Conservation (phyloP, 225 moss, liverwort and hornwort species). For the Asterella californica region DNA sequence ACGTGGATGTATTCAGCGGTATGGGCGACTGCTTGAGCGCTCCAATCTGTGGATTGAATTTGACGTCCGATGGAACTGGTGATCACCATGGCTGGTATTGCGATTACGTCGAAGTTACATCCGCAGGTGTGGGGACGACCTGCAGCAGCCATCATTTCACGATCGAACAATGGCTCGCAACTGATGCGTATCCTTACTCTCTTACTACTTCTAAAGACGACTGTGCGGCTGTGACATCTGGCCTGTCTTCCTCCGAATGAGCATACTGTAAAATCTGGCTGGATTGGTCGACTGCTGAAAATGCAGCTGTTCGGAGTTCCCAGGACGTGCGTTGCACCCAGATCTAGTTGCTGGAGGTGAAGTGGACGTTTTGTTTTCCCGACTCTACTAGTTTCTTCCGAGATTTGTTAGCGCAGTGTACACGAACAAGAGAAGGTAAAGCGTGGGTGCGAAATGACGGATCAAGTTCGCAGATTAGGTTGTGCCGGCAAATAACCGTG, state of each 20-base stretch:
- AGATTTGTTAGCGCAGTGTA: background rate
- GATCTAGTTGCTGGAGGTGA: no score
- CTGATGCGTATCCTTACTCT: conserved; percentile 28
- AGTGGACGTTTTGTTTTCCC: background rate
- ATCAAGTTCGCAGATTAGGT: background rate
- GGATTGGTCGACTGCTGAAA: background rate
- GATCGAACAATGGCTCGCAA: conserved; percentile 35
- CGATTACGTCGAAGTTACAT: conserved; percentile 34
- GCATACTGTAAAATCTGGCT: background rate
- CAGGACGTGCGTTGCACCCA: background rate
- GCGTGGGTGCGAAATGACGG: background rate
- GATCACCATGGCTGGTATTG: conserved; percentile 38
- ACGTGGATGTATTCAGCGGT: conserved; percentile 39
- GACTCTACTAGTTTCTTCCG: background rate
- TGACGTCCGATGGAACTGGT: conserved; percentile 34
- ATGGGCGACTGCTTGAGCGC: conserved; percentile 27
- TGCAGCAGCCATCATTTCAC: conserved; percentile 25
- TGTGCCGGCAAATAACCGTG: background rate
- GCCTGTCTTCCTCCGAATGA: background rate
- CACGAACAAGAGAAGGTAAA: background rate
- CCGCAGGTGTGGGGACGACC: conserved; percentile 24
- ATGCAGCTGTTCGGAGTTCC: background rate
- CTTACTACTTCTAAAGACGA: conserved; percentile 18
- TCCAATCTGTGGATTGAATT: conserved; percentile 28
- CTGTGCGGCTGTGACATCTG: conserved; percentile 6